Conservation (phyloP, 2,329 filamentous ascomycete genomes). For the Penicillium sp. region DNA sequence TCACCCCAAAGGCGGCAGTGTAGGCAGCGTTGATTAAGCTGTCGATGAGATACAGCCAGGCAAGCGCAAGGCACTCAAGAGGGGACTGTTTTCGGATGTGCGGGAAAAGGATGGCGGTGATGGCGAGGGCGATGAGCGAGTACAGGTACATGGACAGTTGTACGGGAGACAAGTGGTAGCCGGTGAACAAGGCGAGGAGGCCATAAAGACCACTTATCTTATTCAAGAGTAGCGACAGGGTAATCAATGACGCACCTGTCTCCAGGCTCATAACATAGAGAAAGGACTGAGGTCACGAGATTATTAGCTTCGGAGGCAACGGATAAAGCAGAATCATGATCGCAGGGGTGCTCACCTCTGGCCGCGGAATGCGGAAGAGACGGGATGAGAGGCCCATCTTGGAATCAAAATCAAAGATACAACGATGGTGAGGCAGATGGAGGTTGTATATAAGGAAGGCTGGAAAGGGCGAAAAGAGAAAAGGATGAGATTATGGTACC, state of each 20-base stretch:
- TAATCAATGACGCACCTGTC: constrained; percentile 81
- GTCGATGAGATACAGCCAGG: constrained; percentile 83
- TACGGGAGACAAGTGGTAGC: constrained; percentile 75
- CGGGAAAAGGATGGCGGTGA: constrained; percentile 69
- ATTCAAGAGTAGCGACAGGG: constrained; percentile 81
- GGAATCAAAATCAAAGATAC: not conserved
- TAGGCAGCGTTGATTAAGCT: constrained; percentile 78
- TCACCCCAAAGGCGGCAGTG: constrained; percentile 76
- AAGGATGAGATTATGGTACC: constrained; percentile 18
- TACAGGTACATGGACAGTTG: constrained; percentile 93
- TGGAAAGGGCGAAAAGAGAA: constrained; percentile 11
- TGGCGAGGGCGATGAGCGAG: constrained; percentile 68
- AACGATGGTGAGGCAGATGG: constrained; percentile 1
- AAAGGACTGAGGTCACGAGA: constrained; percentile 62
- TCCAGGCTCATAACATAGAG: constrained; percentile 82
- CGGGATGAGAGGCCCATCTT: constrained; percentile 43
- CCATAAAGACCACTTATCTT: constrained; percentile 90
- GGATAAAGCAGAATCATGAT: constrained; percentile 5
- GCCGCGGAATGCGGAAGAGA: constrained; percentile 51
- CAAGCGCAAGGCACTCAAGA: constrained; percentile 75
- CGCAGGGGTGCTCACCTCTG: constrained; percentile 35
- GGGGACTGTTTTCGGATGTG: constrained; percentile 78
- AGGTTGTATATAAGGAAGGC: constrained; percentile 7
- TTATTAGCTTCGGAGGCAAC: constrained; percentile 15
- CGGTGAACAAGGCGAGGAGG: constrained; percentile 82